A percentile compares a stretch with the other conserved stretches of the same genome.
Conservation (phyloP, 1,284 basidiomycete genomes). For the Boletus smithii region DNA sequence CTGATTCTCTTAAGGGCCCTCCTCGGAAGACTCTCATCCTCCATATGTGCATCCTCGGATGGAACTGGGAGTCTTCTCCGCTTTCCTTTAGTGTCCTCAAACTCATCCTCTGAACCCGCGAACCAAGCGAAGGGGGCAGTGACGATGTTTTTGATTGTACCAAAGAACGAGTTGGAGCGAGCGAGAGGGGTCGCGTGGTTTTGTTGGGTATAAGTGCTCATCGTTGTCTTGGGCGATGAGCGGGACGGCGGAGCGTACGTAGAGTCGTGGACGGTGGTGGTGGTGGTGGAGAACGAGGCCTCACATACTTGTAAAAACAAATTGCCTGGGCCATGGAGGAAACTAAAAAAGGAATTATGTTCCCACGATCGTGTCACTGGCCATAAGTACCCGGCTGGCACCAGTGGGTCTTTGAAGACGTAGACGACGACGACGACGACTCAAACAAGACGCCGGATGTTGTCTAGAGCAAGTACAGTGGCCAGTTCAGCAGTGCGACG, state of each 20-base stretch:
- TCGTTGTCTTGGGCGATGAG: slow-evolving; percentile 23
- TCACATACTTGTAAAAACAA: slow-evolving; percentile 21
- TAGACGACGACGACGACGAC: background rate
- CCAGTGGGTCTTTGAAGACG: no score
- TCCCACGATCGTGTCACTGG: slow-evolving; percentile 16
- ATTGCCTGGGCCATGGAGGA: slow-evolving; percentile 13
- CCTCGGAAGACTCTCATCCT: slow-evolving; percentile 30
- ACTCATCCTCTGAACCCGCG: slow-evolving; percentile 44
- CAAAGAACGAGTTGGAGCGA: slow-evolving; percentile 53
- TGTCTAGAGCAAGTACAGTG: slow-evolving; percentile 6
- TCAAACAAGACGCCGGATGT: slow-evolving; percentile 13
- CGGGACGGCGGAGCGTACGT: slow-evolving; percentile 12
- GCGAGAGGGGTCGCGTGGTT: slow-evolving; percentile 30
- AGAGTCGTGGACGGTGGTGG: slow-evolving; percentile 19
- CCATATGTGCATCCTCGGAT: slow-evolving; percentile 32
- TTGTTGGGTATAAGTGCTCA: slow-evolving; percentile 34
- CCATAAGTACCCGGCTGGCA: no score
- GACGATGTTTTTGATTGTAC: slow-evolving; percentile 61
- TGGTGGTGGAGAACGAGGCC: slow-evolving; percentile 21
- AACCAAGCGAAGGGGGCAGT: slow-evolving; percentile 63
- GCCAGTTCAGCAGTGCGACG: slow-evolving; percentile 2
- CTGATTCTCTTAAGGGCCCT: slow-evolving; percentile 55
- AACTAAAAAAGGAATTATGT: slow-evolving; percentile 10
- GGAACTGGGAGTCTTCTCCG: slow-evolving; percentile 41
- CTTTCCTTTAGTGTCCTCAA: slow-evolving; percentile 47